These are phyloP conservation scores for Fusarium solani-melongenae DNA, from an alignment of 2,329 filamentous ascomycete genomes.

Conservation along the genomic window DNA sequence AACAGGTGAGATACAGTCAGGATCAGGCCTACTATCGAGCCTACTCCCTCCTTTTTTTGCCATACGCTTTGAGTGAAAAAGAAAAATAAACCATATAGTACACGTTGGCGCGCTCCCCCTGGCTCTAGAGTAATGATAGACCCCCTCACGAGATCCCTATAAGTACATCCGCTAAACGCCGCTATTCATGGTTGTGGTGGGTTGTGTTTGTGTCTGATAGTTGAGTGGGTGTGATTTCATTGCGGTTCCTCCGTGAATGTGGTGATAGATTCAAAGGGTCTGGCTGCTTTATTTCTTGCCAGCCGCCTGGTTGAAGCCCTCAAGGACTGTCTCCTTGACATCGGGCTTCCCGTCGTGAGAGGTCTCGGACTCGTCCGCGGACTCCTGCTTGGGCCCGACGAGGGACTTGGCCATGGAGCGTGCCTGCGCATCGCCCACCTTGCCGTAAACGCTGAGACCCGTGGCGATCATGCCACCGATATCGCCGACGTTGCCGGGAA, in stretches of 20 bases:
- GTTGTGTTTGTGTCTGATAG: constrained; percentile 17
- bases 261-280: neutral
- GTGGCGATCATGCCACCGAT: constrained; percentile 97
- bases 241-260: constrained; percentile 1
- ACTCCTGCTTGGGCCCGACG: constrained; percentile 46
- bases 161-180: constrained; percentile 47
- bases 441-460: constrained; percentile 94
- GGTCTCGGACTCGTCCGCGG: constrained; percentile 16
- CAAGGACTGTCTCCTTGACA: constrained; percentile 54
- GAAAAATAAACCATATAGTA: constrained; percentile 35
- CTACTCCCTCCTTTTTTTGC: constrained; percentile 25
- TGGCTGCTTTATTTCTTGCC: constrained; percentile 42
- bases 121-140: constrained; percentile 25
- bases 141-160: constrained; percentile 37
- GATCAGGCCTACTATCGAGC: constrained; percentile 14
- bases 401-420: constrained; percentile 70
- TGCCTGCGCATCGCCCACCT: constrained; percentile 84
- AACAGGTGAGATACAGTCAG: constrained; percentile 8
- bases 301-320: constrained; percentile 53
- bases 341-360: constrained; percentile 32
- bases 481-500: constrained; percentile 96
- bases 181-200: constrained; percentile 38
- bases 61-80: constrained; percentile 16
- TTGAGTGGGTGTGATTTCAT: constrained; percentile 27
- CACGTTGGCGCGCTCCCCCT: constrained; percentile 29